These are phyloP conservation scores for Anacardium occidentale DNA, from an alignment of 345 rosid species.

Conservation along the genomic window DNA sequence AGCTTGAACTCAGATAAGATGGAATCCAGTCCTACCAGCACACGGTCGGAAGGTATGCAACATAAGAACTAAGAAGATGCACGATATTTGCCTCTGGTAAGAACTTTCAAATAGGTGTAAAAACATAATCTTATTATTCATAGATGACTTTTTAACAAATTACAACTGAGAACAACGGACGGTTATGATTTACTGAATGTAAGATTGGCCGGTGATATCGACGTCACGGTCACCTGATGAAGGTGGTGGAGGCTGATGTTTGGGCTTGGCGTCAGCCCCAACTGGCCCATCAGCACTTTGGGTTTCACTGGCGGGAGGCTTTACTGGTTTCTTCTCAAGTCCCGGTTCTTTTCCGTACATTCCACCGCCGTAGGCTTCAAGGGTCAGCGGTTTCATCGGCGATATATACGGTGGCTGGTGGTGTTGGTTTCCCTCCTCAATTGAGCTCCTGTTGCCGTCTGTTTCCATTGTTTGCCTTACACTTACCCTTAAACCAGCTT, in stretches of 20 bases:
- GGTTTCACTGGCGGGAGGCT: slow-evolving; percentile 57
- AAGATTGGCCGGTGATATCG: slow-evolving; percentile 70
- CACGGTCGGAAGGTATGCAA: no score
- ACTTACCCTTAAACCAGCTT: not conserved
- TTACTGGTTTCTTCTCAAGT: slow-evolving; percentile 19
- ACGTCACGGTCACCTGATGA: slow-evolving; percentile 57
- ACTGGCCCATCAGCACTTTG: slow-evolving; percentile 60
- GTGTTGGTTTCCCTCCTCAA: slow-evolving; percentile 11
- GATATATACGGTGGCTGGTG: slow-evolving; percentile 46
- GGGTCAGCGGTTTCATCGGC: slow-evolving; percentile 51
- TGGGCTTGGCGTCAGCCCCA: slow-evolving; percentile 36
- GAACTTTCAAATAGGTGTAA: no score
- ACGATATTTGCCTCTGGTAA: no score
- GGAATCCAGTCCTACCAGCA: no score
- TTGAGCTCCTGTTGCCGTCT: slow-evolving; percentile 23
- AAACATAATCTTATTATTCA: no score
- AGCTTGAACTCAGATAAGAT: no score
- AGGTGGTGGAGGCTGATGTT: slow-evolving; percentile 52
- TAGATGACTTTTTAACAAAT: no score
- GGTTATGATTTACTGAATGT: slow-evolving; percentile 42
- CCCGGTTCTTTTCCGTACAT: slow-evolving; percentile 50
- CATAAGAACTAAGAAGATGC: no score
- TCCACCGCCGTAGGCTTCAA: slow-evolving; percentile 66
- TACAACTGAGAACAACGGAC: not conserved
- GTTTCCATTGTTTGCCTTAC: slow-evolving; percentile 29